Conservation (phyloP, 352 stramenopile species). For the Globisporangium sylvaticum region DNA sequence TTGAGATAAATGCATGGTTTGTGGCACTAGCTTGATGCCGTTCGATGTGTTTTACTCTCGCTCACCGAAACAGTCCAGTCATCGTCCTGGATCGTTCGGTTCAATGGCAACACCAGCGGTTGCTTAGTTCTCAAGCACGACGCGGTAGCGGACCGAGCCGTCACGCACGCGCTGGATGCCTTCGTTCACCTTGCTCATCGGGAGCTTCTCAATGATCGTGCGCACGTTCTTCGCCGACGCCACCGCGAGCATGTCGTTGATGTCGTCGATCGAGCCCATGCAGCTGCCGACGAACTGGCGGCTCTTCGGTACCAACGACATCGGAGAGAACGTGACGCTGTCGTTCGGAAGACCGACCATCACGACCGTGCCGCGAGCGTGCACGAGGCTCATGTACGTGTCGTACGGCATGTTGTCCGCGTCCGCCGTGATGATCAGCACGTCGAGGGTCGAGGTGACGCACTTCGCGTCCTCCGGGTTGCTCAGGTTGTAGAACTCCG, state of each 20-base stretch:
- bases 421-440: conserved; percentile 69
- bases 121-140: conserved; percentile 32
- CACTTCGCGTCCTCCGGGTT: conserved; percentile 30
- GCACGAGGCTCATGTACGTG: conserved; percentile 49
- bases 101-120: too few species aligned
- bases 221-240: conserved; percentile 63
- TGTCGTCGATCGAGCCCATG: conserved; percentile 81
- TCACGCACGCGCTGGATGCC: conserved; percentile 33
- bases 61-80: too few species aligned
- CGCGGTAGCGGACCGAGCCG: conserved; percentile 40
- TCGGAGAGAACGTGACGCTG: conserved; percentile 48
- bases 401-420: conserved; percentile 46
- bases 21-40: too few species aligned
- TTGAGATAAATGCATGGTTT: too few species aligned
- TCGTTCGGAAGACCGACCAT: conserved; percentile 65
- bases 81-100: too few species aligned
- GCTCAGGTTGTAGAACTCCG: conserved; percentile 48
- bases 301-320: conserved; percentile 34
- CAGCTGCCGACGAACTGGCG: conserved; percentile 56
- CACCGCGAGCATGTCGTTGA: conserved; percentile 85
- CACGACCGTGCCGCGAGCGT: conserved; percentile 47
- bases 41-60: too few species aligned
- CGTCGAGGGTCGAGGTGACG: conserved; percentile 36
- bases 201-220: conserved; percentile 42
- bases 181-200: conserved; percentile 45